Conservation (phyloP, 1,284 basidiomycete genomes). For the Rhodotorula sp. region DNA sequence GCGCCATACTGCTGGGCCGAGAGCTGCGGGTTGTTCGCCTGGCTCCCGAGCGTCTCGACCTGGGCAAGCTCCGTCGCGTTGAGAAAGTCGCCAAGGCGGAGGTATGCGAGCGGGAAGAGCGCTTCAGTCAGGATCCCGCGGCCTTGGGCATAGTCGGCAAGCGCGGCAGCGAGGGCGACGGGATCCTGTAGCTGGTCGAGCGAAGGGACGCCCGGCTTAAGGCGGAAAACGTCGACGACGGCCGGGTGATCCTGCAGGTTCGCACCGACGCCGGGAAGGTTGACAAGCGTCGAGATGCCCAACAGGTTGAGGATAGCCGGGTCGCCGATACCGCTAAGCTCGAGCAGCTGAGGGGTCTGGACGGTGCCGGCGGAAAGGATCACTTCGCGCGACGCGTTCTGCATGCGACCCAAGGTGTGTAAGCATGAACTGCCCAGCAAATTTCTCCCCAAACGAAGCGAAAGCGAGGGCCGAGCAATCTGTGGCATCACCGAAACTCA, state of each 20-base stretch:
- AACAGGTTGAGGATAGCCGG: constrained; percentile 58
- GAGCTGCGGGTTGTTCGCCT: constrained; percentile 10
- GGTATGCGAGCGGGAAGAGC: constrained; percentile 24
- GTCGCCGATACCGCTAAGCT: constrained; percentile 71
- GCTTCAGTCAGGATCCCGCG: constrained; percentile 30
- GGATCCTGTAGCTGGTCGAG: constrained; percentile 23
- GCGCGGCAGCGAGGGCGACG: constrained; percentile 2
- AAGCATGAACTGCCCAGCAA: too few relatives aligned
- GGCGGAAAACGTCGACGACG: constrained; percentile 27
- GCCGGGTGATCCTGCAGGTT: constrained; percentile 30
- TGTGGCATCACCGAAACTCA: not conserved
- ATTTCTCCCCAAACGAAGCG: too few relatives aligned
- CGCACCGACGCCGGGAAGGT: constrained; percentile 67
- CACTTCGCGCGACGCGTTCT: constrained; percentile 61
- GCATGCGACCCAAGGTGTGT: constrained; percentile 22
- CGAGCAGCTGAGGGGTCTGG: constrained; percentile 58
- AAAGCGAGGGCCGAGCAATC: too few relatives aligned
- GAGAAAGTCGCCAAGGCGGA: constrained; percentile 17
- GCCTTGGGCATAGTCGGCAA: constrained; percentile 19
- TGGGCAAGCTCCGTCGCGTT: constrained; percentile 1
- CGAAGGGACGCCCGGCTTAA: constrained; percentile 13
- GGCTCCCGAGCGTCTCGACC: constrained; percentile 8
- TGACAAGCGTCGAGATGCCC: constrained; percentile 56
- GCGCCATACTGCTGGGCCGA: not conserved
- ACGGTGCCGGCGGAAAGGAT: constrained; percentile 60